Base-by-base conservation (phyloP, 225 moss, liverwort and hornwort species). In the Takakia lepidozioides region DNA sequence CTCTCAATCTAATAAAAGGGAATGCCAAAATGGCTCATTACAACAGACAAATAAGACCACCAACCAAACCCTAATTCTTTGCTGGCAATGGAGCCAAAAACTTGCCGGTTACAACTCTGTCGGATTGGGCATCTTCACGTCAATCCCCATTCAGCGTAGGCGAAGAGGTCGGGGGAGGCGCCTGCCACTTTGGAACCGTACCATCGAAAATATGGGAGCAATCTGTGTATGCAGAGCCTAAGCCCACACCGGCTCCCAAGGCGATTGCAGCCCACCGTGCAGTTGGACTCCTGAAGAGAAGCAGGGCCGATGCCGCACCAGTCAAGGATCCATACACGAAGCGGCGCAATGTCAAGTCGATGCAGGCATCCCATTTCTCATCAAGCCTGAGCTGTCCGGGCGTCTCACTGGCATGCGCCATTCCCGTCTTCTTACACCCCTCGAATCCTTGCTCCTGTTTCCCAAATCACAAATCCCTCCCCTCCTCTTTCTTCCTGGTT, bases 361-460 rank as follows among this genome's bases (percentile, higher is more conserved):
- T 27, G 49, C 49, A 50, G 19, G 49, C 49, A 50, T 50, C 49
- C 49, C 49, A 50, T 30, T 50, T 25, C 28, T 50, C 25, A 19
- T 50, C 49, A 4, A 50, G 18, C 26, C 19, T 14, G 10, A 50
- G 29, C 25, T 50, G 28, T 11, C 26, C 25, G 8, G 49, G 49
- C 19, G 26, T 28, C 26, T 50, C 49, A 2, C 29, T 50, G 26
- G 17, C 49, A 26, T 18, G n/a, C 1, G 5, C 49, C 49, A 50
- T 50, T 24, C 17, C 14, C 32, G 11, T 11, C 32, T 32, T n/a
- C n/a, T n/a, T n/a, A n/a, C n/a, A n/a, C n/a, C n/a, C n/a, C n/a
- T n/a, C n/a, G n/a, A n/a, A n/a, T n/a, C n/a, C n/a, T n/a, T n/a
- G n/a, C n/a, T n/a, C n/a, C n/a, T n/a, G n/a, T n/a, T n/a, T n/a